Evolutionary conservation across 2,329 filamentous ascomycete genomes (phyloP), one percentile per base, ranked within the genome.

Genomic region (Pseudogymnoascus sp.): DNA sequence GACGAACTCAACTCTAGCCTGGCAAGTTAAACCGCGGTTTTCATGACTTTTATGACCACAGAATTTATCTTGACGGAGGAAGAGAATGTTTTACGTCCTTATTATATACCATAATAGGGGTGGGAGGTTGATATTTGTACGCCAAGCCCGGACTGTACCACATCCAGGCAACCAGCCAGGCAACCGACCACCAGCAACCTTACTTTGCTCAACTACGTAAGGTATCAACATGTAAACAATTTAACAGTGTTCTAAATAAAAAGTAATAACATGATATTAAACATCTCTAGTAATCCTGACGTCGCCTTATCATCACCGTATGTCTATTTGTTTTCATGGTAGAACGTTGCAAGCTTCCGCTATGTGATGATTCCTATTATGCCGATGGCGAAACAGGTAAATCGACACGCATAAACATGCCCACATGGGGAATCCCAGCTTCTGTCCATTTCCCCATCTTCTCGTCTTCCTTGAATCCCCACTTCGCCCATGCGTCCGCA

Each of bases 381-480:
- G 31, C 16, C 16, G 29, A 33, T 33, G 29, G 41, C 41, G 21
- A 45, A 26, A 2, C 12, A 10, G 52, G 21, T 4, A 60, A 16
- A 3, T 77, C 70, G 29, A 86, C 64, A 35, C 83, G 76, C 66
- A 74, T 70, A 66, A 83, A 96, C 92, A 97, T 95, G 64, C 90
- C 92, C 16, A 95, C 81, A 77, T 96, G 91, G 66, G 83, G 79
- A 62, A 96, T 93, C 3, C 89, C 90, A 70, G 94, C 91, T 74
- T 97, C 92, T 65, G 81, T 79, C 91, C 92, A 97, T 33, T 73
- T 80, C 0, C 90, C 90, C 83, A 93, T 84, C 8, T 75, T 78
- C 70, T 89, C 81, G 74, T 97, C 92, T 8, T 83, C 78, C 65
- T 78, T 75, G 73, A 96, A 97, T 0, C 91, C 92, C 74, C 87